Evolutionary conservation across 106 monocot species (phyloP).

Genomic region (Apostasia shenzhenica): DNA sequence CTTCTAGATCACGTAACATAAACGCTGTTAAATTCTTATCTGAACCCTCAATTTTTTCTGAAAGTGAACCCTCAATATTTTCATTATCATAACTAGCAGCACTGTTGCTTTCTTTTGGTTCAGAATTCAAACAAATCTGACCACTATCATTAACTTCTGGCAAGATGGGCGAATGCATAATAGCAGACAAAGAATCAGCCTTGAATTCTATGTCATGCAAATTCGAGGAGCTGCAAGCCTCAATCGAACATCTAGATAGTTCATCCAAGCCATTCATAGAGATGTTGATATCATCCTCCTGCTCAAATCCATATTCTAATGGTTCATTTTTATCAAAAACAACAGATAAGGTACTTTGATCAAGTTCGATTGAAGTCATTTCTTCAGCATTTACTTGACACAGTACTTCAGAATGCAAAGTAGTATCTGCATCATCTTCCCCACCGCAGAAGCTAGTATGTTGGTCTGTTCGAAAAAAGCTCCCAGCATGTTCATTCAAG

Average conservation of each 20-base stretch:
- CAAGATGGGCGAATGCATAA: not conserved
- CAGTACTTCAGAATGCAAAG: not conserved
- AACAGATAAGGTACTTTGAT: not conserved
- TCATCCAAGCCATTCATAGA: not conserved
- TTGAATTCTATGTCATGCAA: conserved; percentile 1
- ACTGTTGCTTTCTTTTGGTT: not conserved
- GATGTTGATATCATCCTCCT: conserved; percentile 1
- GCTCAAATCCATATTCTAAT: not conserved
- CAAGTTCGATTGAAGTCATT: not conserved
- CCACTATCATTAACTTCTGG: not conserved
- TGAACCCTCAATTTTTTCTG: not conserved
- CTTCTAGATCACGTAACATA: not conserved
- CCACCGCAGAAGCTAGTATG: not conserved
- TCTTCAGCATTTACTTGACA: not conserved
- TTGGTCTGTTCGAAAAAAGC: not conserved
- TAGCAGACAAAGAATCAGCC: not conserved
- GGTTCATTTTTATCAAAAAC: not conserved
- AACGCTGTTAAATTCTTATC: not conserved
- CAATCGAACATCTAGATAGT: not conserved
- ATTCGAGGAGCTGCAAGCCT: not conserved
- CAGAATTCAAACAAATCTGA: not conserved
- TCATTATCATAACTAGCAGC: not conserved
- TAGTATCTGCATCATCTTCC: not conserved
- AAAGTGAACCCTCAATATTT: not conserved
- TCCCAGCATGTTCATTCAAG: too few relatives aligned